Percentiles rank a stretch among this genome's conserved stretches.
phyloP scores from a whole-genome alignment of 768 basidiomycete genomes.

The Phaffia tasmanica region DNA sequence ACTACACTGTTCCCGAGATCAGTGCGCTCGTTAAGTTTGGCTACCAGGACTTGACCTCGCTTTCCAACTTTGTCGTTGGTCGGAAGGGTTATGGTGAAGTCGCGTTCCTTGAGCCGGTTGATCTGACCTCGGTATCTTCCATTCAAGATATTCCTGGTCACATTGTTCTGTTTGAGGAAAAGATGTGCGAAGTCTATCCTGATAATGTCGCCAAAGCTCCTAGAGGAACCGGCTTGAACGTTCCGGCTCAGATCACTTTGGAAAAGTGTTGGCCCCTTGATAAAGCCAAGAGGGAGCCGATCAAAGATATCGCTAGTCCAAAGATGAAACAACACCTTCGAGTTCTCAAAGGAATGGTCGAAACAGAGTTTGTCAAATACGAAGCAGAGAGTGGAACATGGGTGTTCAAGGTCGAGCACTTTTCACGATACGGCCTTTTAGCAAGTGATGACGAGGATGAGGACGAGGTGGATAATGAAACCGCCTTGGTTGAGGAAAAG shows the following conservation, averaged over 20 bases:
- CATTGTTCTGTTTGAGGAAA: constrained; percentile 75
- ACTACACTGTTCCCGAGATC: constrained; percentile 76
- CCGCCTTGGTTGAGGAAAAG: neutral
- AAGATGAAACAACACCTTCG: constrained; percentile 61
- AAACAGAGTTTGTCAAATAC: constrained; percentile 72
- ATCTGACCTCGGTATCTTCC: constrained; percentile 71
- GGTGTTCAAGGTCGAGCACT: constrained; percentile 90
- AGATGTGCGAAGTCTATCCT: constrained; percentile 76
- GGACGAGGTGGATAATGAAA: constrained; percentile 16
- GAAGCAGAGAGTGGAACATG: constrained; percentile 72
- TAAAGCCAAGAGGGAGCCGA: constrained; percentile 78
- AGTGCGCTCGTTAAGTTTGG: constrained; percentile 57
- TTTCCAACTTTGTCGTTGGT: constrained; percentile 70
- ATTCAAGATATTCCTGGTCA: constrained; percentile 75
- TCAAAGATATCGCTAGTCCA: constrained; percentile 70
- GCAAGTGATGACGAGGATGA: constrained; percentile 33
- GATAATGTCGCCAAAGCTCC: constrained; percentile 79
- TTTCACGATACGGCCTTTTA: constrained; percentile 42
- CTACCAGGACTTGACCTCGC: constrained; percentile 60
- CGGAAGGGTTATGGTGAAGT: constrained; percentile 87
- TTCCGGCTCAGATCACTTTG: constrained; percentile 64
- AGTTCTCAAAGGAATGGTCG: constrained; percentile 69
- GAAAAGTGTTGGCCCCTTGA: constrained; percentile 78
- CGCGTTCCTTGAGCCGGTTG: constrained; percentile 60
- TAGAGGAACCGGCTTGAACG: constrained; percentile 77